Percentiles rank a stretch among this genome's conserved stretches.
Conservation (phyloP, 208 protist species). For the Trypanosomatidae sp. region DNA sequence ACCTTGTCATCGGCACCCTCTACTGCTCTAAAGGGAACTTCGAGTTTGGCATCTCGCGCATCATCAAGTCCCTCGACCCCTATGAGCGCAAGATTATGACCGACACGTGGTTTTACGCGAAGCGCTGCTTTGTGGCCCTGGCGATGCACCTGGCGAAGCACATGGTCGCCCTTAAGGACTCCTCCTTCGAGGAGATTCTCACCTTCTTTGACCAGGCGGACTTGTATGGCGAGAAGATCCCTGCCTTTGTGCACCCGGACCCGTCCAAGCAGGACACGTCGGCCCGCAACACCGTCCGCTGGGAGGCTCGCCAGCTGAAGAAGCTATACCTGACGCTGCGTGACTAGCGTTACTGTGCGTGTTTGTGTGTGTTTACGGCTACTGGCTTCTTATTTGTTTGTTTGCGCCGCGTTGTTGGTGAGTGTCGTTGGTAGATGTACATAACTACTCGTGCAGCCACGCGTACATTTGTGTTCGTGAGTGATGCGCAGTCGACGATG, state of each 20-base stretch:
- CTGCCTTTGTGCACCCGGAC: slow-evolving; percentile 85
- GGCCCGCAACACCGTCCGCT: slow-evolving; percentile 87
- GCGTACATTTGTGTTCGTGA: no score
- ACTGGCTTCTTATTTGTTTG: no score
- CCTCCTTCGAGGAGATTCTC: slow-evolving; percentile 92
- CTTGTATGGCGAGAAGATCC: slow-evolving; percentile 90
- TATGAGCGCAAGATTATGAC: slow-evolving; percentile 97
- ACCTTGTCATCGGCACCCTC: slow-evolving; percentile 98
- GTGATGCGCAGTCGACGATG: no score
- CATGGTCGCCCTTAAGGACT: slow-evolving; percentile 96
- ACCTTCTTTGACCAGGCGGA: slow-evolving; percentile 95
- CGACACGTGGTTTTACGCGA: slow-evolving; percentile 98
- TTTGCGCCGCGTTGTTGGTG: no score
- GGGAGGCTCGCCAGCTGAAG: slow-evolving; percentile 94
- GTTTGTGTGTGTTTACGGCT: slow-evolving; percentile 30
- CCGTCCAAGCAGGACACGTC: slow-evolving; percentile 87
- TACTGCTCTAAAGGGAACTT: slow-evolving; percentile 98
- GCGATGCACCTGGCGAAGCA: slow-evolving; percentile 97
- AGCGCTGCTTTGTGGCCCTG: slow-evolving; percentile 95
- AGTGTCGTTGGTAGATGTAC: no score
- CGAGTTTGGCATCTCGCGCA: slow-evolving; percentile 97
- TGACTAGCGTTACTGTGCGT: no score
- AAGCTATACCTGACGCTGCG: slow-evolving; percentile 87
- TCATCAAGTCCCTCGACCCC: slow-evolving; percentile 97
- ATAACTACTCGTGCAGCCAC: no score